Conservation (phyloP, 345 rosid species). For the Eucalyptus urophylla region DNA sequence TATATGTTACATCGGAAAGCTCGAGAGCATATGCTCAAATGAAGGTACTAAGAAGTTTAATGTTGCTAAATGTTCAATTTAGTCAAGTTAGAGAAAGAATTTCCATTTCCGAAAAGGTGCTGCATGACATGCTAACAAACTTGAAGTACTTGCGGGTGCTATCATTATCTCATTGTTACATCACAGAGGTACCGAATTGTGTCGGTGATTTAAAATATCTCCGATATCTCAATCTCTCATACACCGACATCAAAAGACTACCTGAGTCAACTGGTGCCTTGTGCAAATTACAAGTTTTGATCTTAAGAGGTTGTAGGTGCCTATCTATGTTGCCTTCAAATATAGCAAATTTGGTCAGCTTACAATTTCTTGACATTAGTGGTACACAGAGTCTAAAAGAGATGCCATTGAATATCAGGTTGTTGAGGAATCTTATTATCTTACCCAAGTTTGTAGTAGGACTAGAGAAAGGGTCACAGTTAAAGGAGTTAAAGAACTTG, state of each 20-base stretch:
- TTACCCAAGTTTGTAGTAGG: not conserved
- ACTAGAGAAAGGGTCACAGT: not conserved
- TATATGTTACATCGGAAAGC: accelerated
- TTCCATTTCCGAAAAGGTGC: not conserved
- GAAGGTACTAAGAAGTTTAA: not conserved
- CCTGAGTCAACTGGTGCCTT: too few relatives aligned
- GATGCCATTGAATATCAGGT: not conserved
- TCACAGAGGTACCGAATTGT: too few relatives aligned
- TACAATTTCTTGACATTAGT: too few relatives aligned
- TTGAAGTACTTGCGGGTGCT: too few relatives aligned
- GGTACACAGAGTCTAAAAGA: accelerated
- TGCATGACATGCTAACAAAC: too few relatives aligned
- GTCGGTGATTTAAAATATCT: too few relatives aligned
- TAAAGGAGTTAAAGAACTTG: not conserved
- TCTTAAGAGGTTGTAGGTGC: too few relatives aligned
- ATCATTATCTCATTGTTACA: too few relatives aligned
- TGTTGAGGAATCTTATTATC: not conserved
- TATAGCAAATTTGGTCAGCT: accelerated
- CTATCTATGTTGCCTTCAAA: too few relatives aligned
- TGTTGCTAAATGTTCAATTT: accelerated
- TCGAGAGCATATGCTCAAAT: accelerated
- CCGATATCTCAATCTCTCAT: too few relatives aligned
- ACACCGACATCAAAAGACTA: accelerated
- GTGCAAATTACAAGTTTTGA: too few relatives aligned
- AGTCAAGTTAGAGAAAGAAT: accelerated